Percentiles rank a stretch among this genome's conserved stretches.
phyloP scores from a whole-genome alignment of 306 rosid species.

The Echinosophora koreensis region DNA sequence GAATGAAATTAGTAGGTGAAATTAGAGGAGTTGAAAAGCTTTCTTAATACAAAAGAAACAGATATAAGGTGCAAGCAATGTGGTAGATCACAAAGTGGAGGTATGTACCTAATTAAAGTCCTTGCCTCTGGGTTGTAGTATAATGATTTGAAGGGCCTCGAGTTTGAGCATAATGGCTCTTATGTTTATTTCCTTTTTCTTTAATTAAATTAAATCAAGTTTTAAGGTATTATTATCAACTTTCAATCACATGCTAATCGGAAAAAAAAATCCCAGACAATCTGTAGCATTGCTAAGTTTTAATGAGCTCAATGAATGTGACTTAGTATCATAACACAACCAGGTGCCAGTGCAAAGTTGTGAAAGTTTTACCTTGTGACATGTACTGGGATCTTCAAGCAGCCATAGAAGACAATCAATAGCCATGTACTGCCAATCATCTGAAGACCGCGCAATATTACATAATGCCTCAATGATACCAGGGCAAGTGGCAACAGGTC shows the following conservation, averaged over 20 bases:
- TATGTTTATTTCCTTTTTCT: not conserved
- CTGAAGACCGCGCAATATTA: slow-evolving; percentile 89
- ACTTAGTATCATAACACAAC: slow-evolving; percentile 10
- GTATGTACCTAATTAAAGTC: not conserved
- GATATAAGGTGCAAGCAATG: not conserved
- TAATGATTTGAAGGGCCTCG: not conserved
- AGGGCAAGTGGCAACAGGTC: slow-evolving; percentile 87
- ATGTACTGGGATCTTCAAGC: slow-evolving; percentile 89
- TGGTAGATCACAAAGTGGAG: slow-evolving; percentile 24
- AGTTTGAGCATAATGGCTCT: slow-evolving; percentile 18
- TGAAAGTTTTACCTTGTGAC: slow-evolving; percentile 73
- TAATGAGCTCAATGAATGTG: slow-evolving; percentile 22
- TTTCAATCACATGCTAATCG: slow-evolving; percentile 17
- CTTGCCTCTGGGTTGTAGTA: not conserved
- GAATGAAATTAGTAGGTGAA: slow-evolving; percentile 23
- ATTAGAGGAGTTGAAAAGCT: slow-evolving; percentile 25
- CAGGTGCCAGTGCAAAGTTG: slow-evolving; percentile 14
- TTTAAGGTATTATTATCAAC: slow-evolving; percentile 23
- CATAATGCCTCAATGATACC: slow-evolving; percentile 89
- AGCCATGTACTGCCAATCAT: slow-evolving; percentile 99
- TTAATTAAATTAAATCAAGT: slow-evolving; percentile 5
- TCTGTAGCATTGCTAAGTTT: slow-evolving; percentile 1
- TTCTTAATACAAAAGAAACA: slow-evolving; percentile 12
- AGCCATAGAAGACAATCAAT: slow-evolving; percentile 97
- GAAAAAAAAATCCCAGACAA: slow-evolving; percentile 33